phyloP scores from a whole-genome alignment of 2,329 filamentous ascomycete genomes.

The Byssochlamys sp. region DNA sequence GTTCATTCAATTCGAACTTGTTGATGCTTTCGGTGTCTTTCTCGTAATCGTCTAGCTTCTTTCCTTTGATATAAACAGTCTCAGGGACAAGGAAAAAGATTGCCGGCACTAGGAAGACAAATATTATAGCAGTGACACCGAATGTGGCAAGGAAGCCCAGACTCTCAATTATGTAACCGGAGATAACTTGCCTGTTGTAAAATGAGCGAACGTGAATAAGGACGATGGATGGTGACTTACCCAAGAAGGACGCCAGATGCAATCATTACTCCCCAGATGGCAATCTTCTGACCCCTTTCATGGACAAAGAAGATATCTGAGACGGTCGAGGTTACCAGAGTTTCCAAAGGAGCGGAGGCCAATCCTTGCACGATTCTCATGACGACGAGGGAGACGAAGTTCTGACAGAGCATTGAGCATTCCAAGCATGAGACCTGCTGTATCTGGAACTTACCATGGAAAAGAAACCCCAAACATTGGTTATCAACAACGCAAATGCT shows the following conservation, averaged over 20 bases:
- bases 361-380: conserved; percentile 16
- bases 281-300: conserved; percentile 7
- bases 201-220: not conserved
- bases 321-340: conserved; percentile 10
- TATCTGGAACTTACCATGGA: conserved; percentile 13
- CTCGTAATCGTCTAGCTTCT: not conserved
- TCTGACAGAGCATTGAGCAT: conserved; percentile 8
- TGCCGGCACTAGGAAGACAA: conserved; percentile 29
- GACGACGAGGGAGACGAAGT: conserved; percentile 28
- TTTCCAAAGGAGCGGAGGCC: conserved; percentile 8
- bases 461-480: conserved; percentile 34
- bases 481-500: conserved; percentile 23
- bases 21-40: not conserved
- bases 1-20: not conserved
- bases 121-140: conserved; percentile 34
- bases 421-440: not conserved
- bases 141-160: conserved; percentile 28
- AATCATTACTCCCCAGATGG: conserved; percentile 17
- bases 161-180: conserved; percentile 29
- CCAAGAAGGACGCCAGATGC: conserved; percentile 19
- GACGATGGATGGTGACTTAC: conserved; percentile 6
- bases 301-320: conserved; percentile 13
- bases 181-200: conserved; percentile 32
- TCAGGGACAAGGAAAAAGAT: conserved; percentile 41
- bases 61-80: conserved; percentile 24